phyloP scores from a whole-genome alignment of 192 early-diverging fungal genomes.

The Coemansia sp. region DNA sequence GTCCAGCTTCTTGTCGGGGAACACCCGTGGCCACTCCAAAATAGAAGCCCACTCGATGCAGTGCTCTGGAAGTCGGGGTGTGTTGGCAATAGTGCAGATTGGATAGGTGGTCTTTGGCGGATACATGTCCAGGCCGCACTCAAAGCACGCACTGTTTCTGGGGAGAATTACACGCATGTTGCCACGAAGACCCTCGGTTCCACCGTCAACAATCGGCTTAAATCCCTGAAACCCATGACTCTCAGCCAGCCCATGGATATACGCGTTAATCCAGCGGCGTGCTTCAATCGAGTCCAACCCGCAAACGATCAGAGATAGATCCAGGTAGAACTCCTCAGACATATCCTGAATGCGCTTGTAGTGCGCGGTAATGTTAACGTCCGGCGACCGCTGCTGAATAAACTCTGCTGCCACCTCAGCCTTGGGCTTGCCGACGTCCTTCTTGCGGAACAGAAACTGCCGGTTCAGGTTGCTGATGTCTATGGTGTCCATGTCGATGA shows the following conservation, averaged over 20 bases:
- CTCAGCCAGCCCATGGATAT: conserved; percentile 73
- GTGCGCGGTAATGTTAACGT: conserved; percentile 70
- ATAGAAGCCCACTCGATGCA: conserved; percentile 97
- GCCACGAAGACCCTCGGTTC: conserved; percentile 96
- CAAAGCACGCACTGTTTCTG: conserved; percentile 84
- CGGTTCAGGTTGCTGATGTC: conserved; percentile 82
- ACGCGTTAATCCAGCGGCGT: conserved; percentile 96
- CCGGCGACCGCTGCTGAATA: conserved; percentile 67
- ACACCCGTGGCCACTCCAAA: conserved; percentile 86
- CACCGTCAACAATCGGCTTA: conserved; percentile 92
- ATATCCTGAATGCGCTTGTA: conserved; percentile 96
- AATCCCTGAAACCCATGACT: conserved; percentile 69
- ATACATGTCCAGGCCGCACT: conserved; percentile 92
- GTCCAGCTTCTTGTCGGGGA: conserved; percentile 74
- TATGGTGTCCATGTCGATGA: conserved; percentile 90
- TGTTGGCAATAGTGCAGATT: conserved; percentile 98
- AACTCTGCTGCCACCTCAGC: conserved; percentile 77
- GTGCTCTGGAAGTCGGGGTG: conserved; percentile 95
- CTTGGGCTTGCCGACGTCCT: conserved; percentile 77
- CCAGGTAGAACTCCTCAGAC: conserved; percentile 86
- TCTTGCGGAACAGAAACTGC: conserved; percentile 77
- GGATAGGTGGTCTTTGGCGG: conserved; percentile 87
- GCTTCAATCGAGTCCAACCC: conserved; percentile 96
- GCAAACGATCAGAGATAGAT: conserved; percentile 87
- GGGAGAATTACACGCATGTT: conserved; percentile 93